Evolutionary conservation across 2,329 filamentous ascomycete genomes (phyloP).

Genomic region (Ophiocordyceps australis): DNA sequence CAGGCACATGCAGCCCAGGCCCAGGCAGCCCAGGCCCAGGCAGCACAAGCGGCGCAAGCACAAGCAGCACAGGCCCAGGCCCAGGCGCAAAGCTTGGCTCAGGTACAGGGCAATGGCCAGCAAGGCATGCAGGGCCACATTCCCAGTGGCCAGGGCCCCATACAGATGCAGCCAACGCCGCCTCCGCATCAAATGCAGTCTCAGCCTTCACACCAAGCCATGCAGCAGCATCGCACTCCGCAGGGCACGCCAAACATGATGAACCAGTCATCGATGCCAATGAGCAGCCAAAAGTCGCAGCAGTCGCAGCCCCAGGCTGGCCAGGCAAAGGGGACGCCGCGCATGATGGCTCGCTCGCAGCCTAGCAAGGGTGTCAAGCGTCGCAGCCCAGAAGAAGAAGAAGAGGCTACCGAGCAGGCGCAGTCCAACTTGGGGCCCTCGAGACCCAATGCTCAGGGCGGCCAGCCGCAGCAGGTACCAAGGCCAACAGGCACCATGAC

Average conservation of each 20-base stretch:
- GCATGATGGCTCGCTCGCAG: conserved; percentile 8
- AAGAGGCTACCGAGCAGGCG: conserved; percentile 9
- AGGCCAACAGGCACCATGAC: conserved; percentile 9
- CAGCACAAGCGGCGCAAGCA: no score
- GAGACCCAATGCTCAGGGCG: conserved; percentile 9
- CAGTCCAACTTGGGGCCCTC: conserved; percentile 5
- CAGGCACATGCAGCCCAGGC: conserved; percentile 10
- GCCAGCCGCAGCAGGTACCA: conserved; percentile 5
- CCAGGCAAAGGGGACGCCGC: conserved; percentile 8
- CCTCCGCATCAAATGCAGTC: conserved; percentile 27
- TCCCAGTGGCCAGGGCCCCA: conserved; percentile 23
- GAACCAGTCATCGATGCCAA: no score
- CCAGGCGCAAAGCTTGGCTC: conserved; percentile 9
- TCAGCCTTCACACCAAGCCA: conserved; percentile 18
- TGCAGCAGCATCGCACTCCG: conserved; percentile 27
- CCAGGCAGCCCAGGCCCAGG: conserved; percentile 12
- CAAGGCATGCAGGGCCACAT: conserved; percentile 19
- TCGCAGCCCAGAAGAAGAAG: conserved; percentile 24
- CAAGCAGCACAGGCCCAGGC: conserved; percentile 5
- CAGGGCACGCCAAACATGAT: no score
- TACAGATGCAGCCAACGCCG: conserved; percentile 36
- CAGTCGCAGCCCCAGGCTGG: conserved; percentile 1
- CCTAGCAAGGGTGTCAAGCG: conserved; percentile 29
- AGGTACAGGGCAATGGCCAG: conserved; percentile 13
- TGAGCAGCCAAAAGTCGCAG: not conserved